Evolutionary conservation across 805 yeast species (phyloP), one percentile per base, ranked within the genome.

Genomic region (Wickerhamiella slavikovae): DNA sequence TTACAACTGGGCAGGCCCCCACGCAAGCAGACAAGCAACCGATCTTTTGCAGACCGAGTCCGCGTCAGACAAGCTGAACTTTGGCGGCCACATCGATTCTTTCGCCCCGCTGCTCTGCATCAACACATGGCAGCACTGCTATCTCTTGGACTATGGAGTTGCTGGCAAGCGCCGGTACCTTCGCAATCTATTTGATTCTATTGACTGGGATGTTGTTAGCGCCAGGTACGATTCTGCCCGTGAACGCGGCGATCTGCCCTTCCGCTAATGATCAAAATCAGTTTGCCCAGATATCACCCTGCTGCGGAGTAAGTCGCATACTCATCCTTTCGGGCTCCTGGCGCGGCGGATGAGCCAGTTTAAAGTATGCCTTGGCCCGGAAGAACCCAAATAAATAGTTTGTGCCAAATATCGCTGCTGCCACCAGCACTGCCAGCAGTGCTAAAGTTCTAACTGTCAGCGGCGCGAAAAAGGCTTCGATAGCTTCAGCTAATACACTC

Each of bases 91-190:
- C 17, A 32, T 30, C 28, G 17, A 12, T 15, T 27, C 22, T 10
- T 35, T 29, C 37, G 29, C 31, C 19, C 93, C 93, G 2, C 53
- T 89, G 29, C 61, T 89, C 38, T 71, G 68, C 32, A 57, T 82
- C 38, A 78, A 69, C 49, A 62, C 74, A 37, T 83, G 95, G 93
- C 93, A 83, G 48, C 68, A 71, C 39, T 75, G 89, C 12, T 89
- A 72, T 49, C 45, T 80, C 29, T 57, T 64, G 25, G 96, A 89
- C 52, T 89, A 77, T 50, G 96, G 98, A 29, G 63, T 78, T 29
- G 51, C 44, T 5, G 91, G 89, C 18, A 76, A 75, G 57, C 60
- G 67, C 21, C 57, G 62, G 32, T 89, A 74, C 52, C 62, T 89
- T 40, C 63, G 63, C 35, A 75, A 74, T 40, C 68, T 69, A 32